Base-by-base conservation (phyloP, 129 eudicot genomes). In the Arctium lappa region DNA sequence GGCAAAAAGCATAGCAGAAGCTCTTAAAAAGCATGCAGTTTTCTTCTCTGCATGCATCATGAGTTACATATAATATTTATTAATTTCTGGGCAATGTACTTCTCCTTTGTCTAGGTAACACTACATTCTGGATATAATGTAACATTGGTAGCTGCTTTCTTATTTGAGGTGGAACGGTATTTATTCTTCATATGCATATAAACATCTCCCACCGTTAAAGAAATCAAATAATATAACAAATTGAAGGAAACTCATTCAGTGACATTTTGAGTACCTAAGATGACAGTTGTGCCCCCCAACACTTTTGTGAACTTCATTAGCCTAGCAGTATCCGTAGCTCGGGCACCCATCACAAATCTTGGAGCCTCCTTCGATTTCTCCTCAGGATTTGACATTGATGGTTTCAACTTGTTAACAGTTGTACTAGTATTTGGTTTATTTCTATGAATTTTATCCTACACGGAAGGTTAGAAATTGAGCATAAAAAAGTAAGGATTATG, bases 261-360 rank as follows among this genome's bases (percentile, higher is more conserved):
- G 39, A 32, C 74, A 33, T 40, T 10, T 71, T 22, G 31, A 39
- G 79, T 87, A 96, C 99, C 99, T 91, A 96, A 89, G 38, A 89
- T 87, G 80, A 96, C 95, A 62, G 98, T 86, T 68, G 92, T 76
- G 5, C 84, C 89, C 63, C 98, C 91, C 83, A 96, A 89, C 74
- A 90, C 95, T 86, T 96, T 93, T n/a, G 92, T 91, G 83, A 96
- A 96, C 83, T 91, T 96, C 92, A 86, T 83, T 76, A 96, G 76
- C 89, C 97, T 93, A 16, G 98, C 98, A 77, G 99, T 93, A 86
- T 93, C 99, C 0, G 98, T 90, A 85, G 98, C 94, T 86, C 95
- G 85, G 36, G 91, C 94, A 82, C 92, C 97, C 83, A 91, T 78
- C 75, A 87, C 72, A 36, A 90, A 68, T 86, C 92, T 93, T 22